Evolutionary conservation across 345 rosid species (phyloP).

Genomic region (Clarkia xantiana): DNA sequence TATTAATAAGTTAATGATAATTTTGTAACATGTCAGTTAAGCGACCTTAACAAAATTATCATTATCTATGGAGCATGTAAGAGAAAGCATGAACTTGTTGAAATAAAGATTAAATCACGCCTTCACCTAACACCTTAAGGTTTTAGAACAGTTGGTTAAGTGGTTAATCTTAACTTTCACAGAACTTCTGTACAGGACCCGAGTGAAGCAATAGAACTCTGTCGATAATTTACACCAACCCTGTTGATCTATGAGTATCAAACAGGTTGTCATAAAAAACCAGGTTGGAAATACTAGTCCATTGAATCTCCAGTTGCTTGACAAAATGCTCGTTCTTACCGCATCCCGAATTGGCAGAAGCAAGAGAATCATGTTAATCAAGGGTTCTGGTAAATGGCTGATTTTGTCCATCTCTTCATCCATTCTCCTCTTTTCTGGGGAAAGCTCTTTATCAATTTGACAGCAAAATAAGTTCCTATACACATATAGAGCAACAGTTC

Average conservation of each 20-base stretch:
- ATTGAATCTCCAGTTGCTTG: constrained; percentile 8
- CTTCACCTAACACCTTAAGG: no score
- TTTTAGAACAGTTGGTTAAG: no score
- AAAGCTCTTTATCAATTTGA: no score
- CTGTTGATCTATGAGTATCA: no score
- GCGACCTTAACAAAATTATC: not conserved
- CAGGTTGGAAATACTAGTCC: not conserved
- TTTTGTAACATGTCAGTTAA: no score
- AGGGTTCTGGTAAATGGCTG: no score
- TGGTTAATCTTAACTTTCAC: no score
- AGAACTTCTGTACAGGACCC: not conserved
- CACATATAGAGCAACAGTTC: no score
- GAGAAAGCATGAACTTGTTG: not conserved
- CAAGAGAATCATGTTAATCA: not conserved
- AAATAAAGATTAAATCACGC: no score
- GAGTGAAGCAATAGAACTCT: not conserved
- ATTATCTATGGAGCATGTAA: not conserved
- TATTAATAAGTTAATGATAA: no score
- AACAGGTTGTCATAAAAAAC: not conserved
- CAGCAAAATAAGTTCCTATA: no score
- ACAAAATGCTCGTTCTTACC: constrained; percentile 6
- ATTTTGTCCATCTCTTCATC: not conserved
- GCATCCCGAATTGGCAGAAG: constrained; percentile 1
- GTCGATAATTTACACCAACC: not conserved
- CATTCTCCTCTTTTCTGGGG: not conserved